Evolutionary conservation across 331 rosid species (phyloP).

Genomic region (Dryas integrifolia): DNA sequence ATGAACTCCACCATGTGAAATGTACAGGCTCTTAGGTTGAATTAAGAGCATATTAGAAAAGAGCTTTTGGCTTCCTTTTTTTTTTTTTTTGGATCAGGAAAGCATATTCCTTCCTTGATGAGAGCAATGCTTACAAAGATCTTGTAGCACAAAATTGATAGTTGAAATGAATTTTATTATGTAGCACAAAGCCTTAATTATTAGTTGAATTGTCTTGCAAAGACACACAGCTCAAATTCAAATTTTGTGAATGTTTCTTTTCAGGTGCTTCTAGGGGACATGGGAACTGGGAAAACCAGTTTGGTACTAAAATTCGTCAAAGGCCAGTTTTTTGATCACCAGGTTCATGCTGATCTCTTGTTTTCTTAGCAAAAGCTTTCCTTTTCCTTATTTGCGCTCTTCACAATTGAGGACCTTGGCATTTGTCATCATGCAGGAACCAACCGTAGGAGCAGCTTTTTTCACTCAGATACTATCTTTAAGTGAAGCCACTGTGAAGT

Average conservation of each 20-base stretch:
- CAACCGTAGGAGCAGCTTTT: constrained; percentile 65
- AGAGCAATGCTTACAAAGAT: neutral
- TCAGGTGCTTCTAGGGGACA: constrained; percentile 68
- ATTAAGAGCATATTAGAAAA: neutral
- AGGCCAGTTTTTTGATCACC: constrained; percentile 53
- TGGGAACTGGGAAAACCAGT: constrained; percentile 76
- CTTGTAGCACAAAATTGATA: neutral
- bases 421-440: constrained; percentile 40
- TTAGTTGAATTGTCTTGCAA: neutral
- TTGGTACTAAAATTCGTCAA: constrained; percentile 60
- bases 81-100: no score
- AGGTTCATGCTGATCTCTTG: constrained; percentile 32
- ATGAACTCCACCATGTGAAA: neutral
- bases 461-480: constrained; percentile 60
- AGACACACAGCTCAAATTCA: neutral
- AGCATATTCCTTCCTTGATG: neutral
- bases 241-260: neutral
- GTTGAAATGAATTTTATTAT: neutral
- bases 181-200: neutral
- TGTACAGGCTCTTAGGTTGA: neutral
- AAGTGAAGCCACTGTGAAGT: constrained; percentile 61
- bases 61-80: neutral
- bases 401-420: neutral
- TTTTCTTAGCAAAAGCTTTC: neutral
- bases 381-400: neutral